phyloP scores from a whole-genome alignment of 1,284 basidiomycete species.

The Porodaedalea pini region DNA sequence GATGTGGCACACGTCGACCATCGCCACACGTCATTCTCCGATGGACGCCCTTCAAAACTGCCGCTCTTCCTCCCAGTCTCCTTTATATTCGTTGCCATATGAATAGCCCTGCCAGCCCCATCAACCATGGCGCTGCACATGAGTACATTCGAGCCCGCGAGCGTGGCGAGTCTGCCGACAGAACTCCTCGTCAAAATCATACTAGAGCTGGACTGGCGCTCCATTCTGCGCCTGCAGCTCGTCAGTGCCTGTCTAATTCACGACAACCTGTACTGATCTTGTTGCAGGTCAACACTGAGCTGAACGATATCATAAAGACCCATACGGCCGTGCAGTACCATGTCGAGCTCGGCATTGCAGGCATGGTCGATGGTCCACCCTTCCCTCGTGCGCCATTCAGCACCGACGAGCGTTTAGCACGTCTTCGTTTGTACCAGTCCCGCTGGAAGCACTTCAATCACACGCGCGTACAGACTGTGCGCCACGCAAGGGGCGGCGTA shows the following conservation, averaged over 20 bases:
- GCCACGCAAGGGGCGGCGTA: conserved; percentile 34
- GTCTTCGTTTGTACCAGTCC: conserved; percentile 41
- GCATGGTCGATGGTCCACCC: conserved; percentile 44
- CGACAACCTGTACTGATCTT: not conserved
- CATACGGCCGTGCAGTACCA: conserved; percentile 44
- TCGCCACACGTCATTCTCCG: conserved; percentile 4
- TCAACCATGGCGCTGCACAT: not conserved
- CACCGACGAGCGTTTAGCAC: conserved; percentile 37
- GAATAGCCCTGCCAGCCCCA: not conserved
- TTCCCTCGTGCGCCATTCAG: conserved; percentile 22
- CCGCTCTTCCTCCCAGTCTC: not conserved
- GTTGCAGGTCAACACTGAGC: conserved; percentile 42
- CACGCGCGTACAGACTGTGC: conserved; percentile 35
- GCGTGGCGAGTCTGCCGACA: conserved; percentile 27
- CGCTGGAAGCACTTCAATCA: conserved; percentile 47
- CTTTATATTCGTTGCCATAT: not conserved
- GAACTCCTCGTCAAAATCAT: conserved; percentile 32
- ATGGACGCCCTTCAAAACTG: not conserved
- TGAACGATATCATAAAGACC: conserved; percentile 37
- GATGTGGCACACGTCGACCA: not conserved
- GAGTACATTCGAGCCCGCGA: not conserved
- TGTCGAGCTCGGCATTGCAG: conserved; percentile 49
- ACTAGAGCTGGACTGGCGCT: conserved; percentile 29
- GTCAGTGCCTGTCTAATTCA: conserved; percentile 27
- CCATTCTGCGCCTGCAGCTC: conserved; percentile 39